Evolutionary conservation across 495 filamentous ascomycete species (phyloP), one percentile per base, ranked within the genome.

Genomic region (Annulohypoxylon stygium): DNA sequence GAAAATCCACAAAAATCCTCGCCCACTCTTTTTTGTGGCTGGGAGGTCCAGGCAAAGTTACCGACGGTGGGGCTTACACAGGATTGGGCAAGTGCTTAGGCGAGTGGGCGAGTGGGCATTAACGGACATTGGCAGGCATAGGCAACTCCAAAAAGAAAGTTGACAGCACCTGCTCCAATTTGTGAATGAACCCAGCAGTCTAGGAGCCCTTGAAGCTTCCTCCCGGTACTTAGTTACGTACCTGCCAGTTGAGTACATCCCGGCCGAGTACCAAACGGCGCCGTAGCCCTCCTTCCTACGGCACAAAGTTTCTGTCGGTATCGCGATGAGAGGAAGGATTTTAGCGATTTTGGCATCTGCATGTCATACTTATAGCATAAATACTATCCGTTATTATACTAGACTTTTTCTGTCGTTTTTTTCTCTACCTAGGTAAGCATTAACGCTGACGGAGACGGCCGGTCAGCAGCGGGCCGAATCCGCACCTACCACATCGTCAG

Each of bases 251-350:
- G 14, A 55, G 51, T 55, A 33, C 30, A 33, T 34, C 5, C 30
- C 25, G 25, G 51, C 25, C 30, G 30, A 34, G 26, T 55, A 55
- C 51, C 51, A 55, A 55, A 34, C 51, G 0, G 30, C 37, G 36
- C 69, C 61, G 55, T 36, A 62, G 54, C 57, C 58, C 6, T 39
- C 26, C 37, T 37, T 37, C 53, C 16, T 50, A 48, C 30, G 30
- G 30, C 30, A 6, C 30, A 30, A 67, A 47, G 4, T 0, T 61
- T 43, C 66, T 69, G 55, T 74, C 71, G 71, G 71, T 74, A 64
- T 70, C 58, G 10, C 63, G 71, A 67, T 59, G 34, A 57, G 30
- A 39, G 45, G 71, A 67, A 66, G 50, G 66, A 69, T 74, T 74
- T 50, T 30, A 30, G 9, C 61, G 66, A 69, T 74, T 74, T 50